Conservation (phyloP, 805 yeast genomes). For the Scheffersomyces amazonensis region DNA sequence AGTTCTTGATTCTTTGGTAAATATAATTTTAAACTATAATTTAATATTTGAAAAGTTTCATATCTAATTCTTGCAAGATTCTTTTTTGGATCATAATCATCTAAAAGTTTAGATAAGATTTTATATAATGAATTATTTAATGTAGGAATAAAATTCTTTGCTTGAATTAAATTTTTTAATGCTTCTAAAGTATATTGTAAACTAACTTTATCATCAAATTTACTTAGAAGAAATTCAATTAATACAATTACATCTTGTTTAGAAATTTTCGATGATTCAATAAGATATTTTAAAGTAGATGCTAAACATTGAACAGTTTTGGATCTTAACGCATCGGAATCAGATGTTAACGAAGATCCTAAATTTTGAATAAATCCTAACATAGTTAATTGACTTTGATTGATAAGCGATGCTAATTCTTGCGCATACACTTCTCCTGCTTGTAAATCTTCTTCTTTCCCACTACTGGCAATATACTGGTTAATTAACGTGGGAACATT, state of each 20-base stretch:
- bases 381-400: conserved; percentile 27
- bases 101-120: conserved; percentile 33
- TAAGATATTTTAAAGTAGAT: conserved; percentile 25
- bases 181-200: conserved; percentile 54
- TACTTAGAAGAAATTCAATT: conserved; percentile 57
- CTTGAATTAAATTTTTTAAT: conserved; percentile 46
- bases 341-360: conserved; percentile 64
- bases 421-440: conserved; percentile 13
- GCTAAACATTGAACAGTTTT: conserved; percentile 44
- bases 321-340: conserved; percentile 49
- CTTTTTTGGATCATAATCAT: conserved; percentile 52
- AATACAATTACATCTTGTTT: conserved; percentile 49
- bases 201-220: conserved; percentile 63
- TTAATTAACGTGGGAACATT: conserved; percentile 26
- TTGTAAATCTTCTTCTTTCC: conserved; percentile 20
- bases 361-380: conserved; percentile 54
- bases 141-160: conserved; percentile 44
- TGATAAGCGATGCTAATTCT: conserved; percentile 21
- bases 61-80: conserved; percentile 63
- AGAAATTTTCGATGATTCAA: conserved; percentile 23
- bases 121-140: conserved; percentile 26
- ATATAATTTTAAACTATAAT: conserved; percentile 26
- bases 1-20: conserved; percentile 13
- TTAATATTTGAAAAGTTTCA: conserved; percentile 52
- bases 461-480: conserved; percentile 35